Percentiles rank a stretch among this genome's conserved stretches.
These are phyloP conservation scores for Wickerhamiella hasegawae DNA, from an alignment of 805 yeast species.

Conservation along the genomic window DNA sequence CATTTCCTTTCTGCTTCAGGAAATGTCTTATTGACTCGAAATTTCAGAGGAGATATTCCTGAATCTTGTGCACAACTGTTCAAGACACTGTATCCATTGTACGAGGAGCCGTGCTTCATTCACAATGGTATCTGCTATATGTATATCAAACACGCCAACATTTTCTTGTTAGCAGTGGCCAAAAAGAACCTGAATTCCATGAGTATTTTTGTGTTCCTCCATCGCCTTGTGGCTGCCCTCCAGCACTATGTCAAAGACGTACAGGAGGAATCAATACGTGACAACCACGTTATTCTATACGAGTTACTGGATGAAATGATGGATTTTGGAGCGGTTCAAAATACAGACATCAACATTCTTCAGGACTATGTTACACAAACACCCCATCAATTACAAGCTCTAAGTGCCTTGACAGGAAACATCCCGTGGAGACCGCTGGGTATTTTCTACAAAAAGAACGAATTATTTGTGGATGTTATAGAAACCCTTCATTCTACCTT, in stretches of 20 bases:
- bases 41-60: slow-evolving; percentile 58
- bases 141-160: slow-evolving; percentile 37
- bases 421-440: slow-evolving; percentile 92
- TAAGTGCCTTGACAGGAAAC: slow-evolving; percentile 52
- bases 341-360: slow-evolving; percentile 62
- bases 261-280: slow-evolving; percentile 45
- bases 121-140: slow-evolving; percentile 38
- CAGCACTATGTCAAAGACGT: slow-evolving; percentile 32
- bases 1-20: slow-evolving; percentile 56
- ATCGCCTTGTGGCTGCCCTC: slow-evolving; percentile 30
- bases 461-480: slow-evolving; percentile 72
- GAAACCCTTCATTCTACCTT: slow-evolving; percentile 59
- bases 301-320: slow-evolving; percentile 81
- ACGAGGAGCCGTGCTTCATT: slow-evolving; percentile 30
- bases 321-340: slow-evolving; percentile 78
- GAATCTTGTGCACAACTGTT: slow-evolving; percentile 41
- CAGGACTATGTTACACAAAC: slow-evolving; percentile 62
- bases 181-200: slow-evolving; percentile 31
- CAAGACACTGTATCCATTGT: slow-evolving; percentile 34
- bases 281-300: slow-evolving; percentile 57
- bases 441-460: slow-evolving; percentile 72
- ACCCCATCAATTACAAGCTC: slow-evolving; percentile 25
- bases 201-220: slow-evolving; percentile 41
- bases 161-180: slow-evolving; percentile 22
- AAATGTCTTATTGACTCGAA: slow-evolving; percentile 48